phyloP scores from a whole-genome alignment of 257 asterid species.

The Catharanthus roseus region DNA sequence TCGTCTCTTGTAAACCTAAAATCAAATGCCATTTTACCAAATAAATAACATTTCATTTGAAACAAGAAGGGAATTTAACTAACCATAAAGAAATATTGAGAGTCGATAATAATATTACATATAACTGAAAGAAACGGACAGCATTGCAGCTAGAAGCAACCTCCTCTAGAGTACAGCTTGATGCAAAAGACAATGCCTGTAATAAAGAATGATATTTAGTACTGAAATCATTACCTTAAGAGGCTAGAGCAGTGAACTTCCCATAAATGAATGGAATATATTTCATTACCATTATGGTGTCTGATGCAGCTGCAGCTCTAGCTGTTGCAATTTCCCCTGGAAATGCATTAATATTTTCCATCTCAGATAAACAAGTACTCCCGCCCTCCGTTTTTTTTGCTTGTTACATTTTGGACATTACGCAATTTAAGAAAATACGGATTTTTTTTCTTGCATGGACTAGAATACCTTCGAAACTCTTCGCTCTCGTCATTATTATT shows the following conservation, averaged over 20 bases:
- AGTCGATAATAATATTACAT: constrained; percentile 28
- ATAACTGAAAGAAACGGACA: constrained; percentile 58
- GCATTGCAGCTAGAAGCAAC: constrained; percentile 65
- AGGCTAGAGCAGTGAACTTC: not conserved
- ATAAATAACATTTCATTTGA: not conserved
- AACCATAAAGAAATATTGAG: not conserved
- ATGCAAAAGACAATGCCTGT: constrained; percentile 47
- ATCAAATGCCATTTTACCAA: not conserved
- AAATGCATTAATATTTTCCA: constrained; percentile 10
- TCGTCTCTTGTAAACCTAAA: constrained; percentile 47
- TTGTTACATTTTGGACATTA: too few relatives aligned
- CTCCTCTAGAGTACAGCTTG: constrained; percentile 55
- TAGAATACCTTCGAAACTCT: too few relatives aligned
- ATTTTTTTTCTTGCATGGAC: too few relatives aligned
- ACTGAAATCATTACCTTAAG: not conserved
- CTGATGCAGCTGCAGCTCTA: constrained; percentile 49
- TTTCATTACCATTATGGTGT: constrained; percentile 50
- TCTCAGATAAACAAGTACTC: not conserved
- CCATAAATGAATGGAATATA: too few relatives aligned
- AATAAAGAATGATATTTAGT: constrained; percentile 1
- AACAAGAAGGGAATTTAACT: not conserved
- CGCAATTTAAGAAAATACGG: too few relatives aligned
- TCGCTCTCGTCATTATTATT: too few relatives aligned
- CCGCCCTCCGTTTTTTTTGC: too few relatives aligned
- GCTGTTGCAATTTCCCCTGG: constrained; percentile 68